Conservation (phyloP, 345 rosid species). For the Eucalyptus regnans region DNA sequence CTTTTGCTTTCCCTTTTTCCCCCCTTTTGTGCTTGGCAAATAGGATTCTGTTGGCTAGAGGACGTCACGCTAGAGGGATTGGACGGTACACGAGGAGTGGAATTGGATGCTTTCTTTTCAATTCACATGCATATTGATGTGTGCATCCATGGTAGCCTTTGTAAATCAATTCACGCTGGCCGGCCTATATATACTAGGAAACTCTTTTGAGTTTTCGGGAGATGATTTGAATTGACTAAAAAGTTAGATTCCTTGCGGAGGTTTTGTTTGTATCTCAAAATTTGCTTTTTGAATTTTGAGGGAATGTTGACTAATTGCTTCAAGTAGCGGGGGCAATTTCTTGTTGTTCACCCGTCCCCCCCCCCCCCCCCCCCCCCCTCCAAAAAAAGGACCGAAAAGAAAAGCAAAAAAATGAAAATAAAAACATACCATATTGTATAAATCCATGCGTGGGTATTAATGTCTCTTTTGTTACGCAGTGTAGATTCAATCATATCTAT, state of each 20-base stretch:
- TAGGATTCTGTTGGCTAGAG: neutral
- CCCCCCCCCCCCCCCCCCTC: no score
- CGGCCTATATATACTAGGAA: neutral
- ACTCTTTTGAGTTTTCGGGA: neutral
- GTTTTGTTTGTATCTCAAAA: neutral
- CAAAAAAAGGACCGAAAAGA: no score
- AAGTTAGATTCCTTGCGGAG: neutral
- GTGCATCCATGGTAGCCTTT: neutral
- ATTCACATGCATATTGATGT: neutral
- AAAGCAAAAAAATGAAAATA: no score
- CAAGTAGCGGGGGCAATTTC: neutral
- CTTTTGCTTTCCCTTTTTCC: neutral
- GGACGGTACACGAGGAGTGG: neutral
- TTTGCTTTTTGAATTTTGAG: neutral
- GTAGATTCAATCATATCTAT: neutral
- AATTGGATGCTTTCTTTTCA: neutral
- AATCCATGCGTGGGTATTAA: neutral
- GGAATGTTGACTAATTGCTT: neutral
- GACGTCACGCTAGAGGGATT: neutral
- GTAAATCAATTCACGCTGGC: fast-evolving
- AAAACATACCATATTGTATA: neutral
- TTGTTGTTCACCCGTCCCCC: no score
- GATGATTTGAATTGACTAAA: neutral
- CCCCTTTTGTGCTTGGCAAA: neutral
- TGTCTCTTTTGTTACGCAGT: neutral